Evolutionary conservation across 2,329 filamentous ascomycete genomes (phyloP), one percentile per base, ranked within the genome.

Genomic region (Aureobasidium sp.): DNA sequence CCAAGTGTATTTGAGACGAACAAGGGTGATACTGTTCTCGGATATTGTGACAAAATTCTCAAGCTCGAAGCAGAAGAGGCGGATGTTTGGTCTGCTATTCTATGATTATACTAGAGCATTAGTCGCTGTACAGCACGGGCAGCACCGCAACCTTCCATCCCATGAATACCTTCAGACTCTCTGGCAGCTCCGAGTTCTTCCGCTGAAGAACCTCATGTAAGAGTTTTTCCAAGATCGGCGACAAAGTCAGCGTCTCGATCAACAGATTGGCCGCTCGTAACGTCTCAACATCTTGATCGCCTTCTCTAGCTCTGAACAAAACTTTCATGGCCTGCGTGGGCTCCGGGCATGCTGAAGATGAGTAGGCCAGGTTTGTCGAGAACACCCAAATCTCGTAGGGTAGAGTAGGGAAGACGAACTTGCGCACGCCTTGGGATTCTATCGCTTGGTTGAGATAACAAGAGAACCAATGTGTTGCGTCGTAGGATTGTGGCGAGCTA

Each of bases 391-490:
- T 49, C 59, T 70, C 39, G 14, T 48, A 39, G 7, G 34, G 41
- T 15, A 87, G 75, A 51, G 87, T 85, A 66, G 87, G 83, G 1
- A 88, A 78, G 58, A 84, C 63, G 71, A 86, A 85, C 66, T 82
- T 81, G 20, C 82, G 78, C 3, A 81, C 74, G 41, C 81, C 83
- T 66, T 80, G 78, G 62, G 79, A 79, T 27, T 86, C 82, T 44
- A 84, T 79, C 5, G 82, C 72, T 58, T 79, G 78, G 31, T 86
- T 74, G 4, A 87, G 73, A 61, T 82, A 81, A 6, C 81, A 81
- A n/a, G 80, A 78, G 31, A 86, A 75, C 75, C 74, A 82, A 62
- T 78, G 74, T 45, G 70, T 70, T 44, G 62, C 63, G 22, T 61
- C 66, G 63, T 67, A 73, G 41, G 53, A 52, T 42, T 49, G 27